phyloP scores from a whole-genome alignment of 2,329 filamentous ascomycete genomes.

The Alternaria brassicae region DNA sequence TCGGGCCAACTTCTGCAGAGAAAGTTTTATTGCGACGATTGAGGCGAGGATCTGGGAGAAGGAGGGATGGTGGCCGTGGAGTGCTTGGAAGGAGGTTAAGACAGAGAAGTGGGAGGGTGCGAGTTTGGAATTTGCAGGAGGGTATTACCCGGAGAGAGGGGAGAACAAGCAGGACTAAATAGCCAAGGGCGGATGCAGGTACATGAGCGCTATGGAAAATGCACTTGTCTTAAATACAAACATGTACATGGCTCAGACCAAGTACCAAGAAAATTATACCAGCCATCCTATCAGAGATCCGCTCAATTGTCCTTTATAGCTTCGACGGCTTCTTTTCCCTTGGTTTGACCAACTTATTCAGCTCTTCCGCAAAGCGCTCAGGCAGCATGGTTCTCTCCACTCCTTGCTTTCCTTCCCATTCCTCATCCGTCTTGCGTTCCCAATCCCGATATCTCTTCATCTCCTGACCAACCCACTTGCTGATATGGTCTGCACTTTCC shows the following conservation, averaged over 20 bases:
- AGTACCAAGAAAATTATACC: neutral
- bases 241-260: neutral
- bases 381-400: slow-evolving; percentile 39
- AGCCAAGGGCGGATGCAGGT: neutral
- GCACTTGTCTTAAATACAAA: neutral
- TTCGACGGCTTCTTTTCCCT: slow-evolving; percentile 33
- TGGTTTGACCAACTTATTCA: slow-evolving; percentile 29
- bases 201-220: neutral
- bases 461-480: slow-evolving; percentile 50
- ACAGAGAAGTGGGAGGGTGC: slow-evolving; percentile 53
- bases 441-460: slow-evolving; percentile 48
- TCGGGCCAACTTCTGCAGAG: slow-evolving; percentile 52
- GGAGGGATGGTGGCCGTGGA: slow-evolving; percentile 43
- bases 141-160: slow-evolving; percentile 55
- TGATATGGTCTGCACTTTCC: slow-evolving; percentile 66
- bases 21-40: slow-evolving; percentile 58
- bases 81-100: slow-evolving; percentile 50
- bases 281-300: neutral
- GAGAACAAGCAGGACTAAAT: slow-evolving; percentile 42
- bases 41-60: slow-evolving; percentile 53
- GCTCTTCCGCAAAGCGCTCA: slow-evolving; percentile 40
- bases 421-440: slow-evolving; percentile 41
- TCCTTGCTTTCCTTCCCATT: slow-evolving; percentile 42
- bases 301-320: slow-evolving; percentile 8
- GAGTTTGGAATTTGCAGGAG: slow-evolving; percentile 60